These are phyloP conservation scores for Xylariomycetidae sp. DNA, from an alignment of 2,329 filamentous ascomycete species.

Conservation along the genomic window DNA sequence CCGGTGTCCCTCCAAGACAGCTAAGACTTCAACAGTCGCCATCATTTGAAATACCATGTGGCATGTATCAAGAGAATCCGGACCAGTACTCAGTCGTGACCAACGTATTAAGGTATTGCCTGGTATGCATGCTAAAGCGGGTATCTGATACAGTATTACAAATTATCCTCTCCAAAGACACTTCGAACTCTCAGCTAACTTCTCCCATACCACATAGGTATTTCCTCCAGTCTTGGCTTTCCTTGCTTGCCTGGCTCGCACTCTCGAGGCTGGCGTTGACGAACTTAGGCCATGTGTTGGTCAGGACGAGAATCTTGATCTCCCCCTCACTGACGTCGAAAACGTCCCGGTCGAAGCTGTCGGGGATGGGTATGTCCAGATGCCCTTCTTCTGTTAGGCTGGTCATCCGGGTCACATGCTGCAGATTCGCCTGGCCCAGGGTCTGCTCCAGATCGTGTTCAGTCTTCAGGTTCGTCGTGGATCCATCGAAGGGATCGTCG, in stretches of 20 bases:
- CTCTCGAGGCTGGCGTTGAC: conserved; percentile 23
- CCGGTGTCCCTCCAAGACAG: too few relatives aligned
- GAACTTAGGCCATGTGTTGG: conserved; percentile 62
- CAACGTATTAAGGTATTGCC: too few relatives aligned
- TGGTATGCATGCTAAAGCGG: too few relatives aligned
- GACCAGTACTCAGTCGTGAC: too few relatives aligned
- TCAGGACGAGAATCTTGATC: conserved; percentile 61
- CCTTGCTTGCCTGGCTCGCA: neutral
- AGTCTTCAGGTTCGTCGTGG: conserved; percentile 1
- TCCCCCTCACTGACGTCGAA: conserved; percentile 54
- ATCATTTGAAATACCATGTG: too few relatives aligned
- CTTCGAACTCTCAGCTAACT: neutral
- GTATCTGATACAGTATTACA: too few relatives aligned
- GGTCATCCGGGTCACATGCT: conserved; percentile 11
- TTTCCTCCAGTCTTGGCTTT: neutral
- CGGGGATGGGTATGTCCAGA: conserved; percentile 29
- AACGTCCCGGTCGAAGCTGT: conserved; percentile 41
- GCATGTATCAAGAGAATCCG: too few relatives aligned
- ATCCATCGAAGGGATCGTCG: neutral
- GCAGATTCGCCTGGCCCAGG: conserved; percentile 13
- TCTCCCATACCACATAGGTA: conserved; percentile 1
- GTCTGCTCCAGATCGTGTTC: conserved; percentile 9
- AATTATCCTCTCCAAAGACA: too few relatives aligned
- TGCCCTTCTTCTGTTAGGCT: conserved; percentile 5
- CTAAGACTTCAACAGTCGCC: too few relatives aligned